Conservation (phyloP, 495 filamentous ascomycete genomes). For the Trichoderma asperelloides region DNA sequence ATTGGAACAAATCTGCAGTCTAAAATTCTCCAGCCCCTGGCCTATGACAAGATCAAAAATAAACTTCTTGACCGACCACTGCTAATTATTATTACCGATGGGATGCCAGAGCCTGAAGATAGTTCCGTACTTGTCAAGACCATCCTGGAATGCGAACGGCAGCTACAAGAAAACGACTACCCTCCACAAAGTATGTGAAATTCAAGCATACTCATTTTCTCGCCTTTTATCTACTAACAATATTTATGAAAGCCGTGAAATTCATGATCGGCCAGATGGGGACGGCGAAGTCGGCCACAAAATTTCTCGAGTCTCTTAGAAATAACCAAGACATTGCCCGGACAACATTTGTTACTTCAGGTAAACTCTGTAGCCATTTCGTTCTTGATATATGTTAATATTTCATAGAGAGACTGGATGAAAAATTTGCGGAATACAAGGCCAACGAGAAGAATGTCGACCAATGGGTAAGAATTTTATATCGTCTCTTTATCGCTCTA, state of each 20-base stretch:
- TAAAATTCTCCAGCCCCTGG: neutral
- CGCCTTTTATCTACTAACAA: neutral
- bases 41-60: neutral
- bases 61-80: neutral
- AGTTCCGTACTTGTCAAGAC: neutral
- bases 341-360: neutral
- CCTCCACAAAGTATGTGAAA: neutral
- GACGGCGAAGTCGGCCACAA: neutral
- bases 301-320: neutral
- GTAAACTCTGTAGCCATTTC: neutral
- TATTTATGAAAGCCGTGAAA: neutral
- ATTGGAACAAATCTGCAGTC: slow-evolving; percentile 13
- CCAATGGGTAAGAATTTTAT: neutral
- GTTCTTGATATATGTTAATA: neutral
- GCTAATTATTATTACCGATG: neutral
- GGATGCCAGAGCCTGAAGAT: neutral
- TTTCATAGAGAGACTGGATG: neutral
- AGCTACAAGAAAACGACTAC: neutral
- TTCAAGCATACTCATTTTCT: neutral
- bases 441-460: neutral
- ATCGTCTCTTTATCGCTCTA: neutral
- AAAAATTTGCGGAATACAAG: neutral
- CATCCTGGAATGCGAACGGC: neutral
- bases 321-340: neutral
- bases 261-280: neutral